Evolutionary conservation across 2,329 filamentous ascomycete genomes (phyloP).

Genomic region (Alternaria panax): DNA sequence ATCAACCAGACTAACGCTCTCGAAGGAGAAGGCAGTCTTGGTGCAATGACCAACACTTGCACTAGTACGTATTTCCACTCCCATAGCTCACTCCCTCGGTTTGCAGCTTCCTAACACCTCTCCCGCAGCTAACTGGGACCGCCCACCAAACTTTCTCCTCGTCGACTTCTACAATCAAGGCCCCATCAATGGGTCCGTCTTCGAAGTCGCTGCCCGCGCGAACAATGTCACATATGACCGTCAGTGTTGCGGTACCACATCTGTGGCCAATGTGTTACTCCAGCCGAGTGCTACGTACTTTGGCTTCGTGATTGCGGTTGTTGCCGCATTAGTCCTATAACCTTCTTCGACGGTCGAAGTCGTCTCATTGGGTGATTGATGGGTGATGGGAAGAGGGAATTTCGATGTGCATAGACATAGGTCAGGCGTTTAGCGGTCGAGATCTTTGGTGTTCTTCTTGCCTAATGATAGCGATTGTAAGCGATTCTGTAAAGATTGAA

Average conservation of each 20-base stretch:
- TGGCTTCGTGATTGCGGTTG: constrained; percentile 26
- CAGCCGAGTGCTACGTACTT: constrained; percentile 26
- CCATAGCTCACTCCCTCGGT: neutral
- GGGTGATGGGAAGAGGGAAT: neutral
- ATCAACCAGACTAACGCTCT: constrained; percentile 48
- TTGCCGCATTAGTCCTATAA: constrained; percentile 29
- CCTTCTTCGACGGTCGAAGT: neutral
- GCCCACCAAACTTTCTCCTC: constrained; percentile 52
- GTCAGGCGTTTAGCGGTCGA: neutral
- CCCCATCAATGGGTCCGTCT: constrained; percentile 48
- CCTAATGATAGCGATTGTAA: constrained; percentile 5
- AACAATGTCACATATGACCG: constrained; percentile 76
- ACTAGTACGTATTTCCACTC: constrained; percentile 36
- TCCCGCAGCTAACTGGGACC: constrained; percentile 40
- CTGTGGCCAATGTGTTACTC: constrained; percentile 17
- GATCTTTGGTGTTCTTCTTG: neutral
- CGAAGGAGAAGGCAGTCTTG: constrained; percentile 44
- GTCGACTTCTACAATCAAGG: constrained; percentile 53
- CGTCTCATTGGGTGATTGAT: neutral
- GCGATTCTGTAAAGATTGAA: neutral
- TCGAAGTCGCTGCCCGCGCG: constrained; percentile 54
- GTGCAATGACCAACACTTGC: constrained; percentile 44
- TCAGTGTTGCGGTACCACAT: constrained; percentile 62
- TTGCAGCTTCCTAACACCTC: neutral
- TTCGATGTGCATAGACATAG: neutral